Evolutionary conservation across 2,329 filamentous ascomycete genomes (phyloP), one percentile per base, ranked within the genome.

Genomic region (Hypoxylon rubiginosum): DNA sequence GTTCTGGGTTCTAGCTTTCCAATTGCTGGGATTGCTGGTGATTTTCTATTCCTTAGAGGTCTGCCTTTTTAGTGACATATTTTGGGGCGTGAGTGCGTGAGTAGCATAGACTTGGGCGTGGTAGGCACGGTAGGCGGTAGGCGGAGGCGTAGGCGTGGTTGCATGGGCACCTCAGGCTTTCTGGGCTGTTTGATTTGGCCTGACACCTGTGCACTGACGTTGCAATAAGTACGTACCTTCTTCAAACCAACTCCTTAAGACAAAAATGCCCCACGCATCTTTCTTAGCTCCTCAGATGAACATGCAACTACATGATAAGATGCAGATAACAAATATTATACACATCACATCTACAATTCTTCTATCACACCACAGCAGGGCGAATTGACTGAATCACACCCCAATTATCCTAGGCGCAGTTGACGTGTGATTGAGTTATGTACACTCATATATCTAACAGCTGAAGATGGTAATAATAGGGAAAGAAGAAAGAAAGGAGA

Each of bases 331-430:
- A 26, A 15, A 6, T 39, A 15, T 24, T 30, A 56, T 53, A 46
- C 9, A 55, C 63, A 52, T 62, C 53, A 21, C 53, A 15, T 45
- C 21, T 41, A 39, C 24, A 13, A 32, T 45, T 39, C 24, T n/a
- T 19, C n/a, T 32, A 48, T 64, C 64, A 64, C 49, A 61, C 43
- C 54, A 55, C 48, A 49, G 21, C 30, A 54, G 34, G 34, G 17
- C 21, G 21, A 34, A 49, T 54, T 50, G 30, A 46, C 51, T 62
- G 17, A 53, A 54, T 66, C 43, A 66, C 52, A 58, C 50, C 50
- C 50, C 34, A 26, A 11, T 24, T 41, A 41, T 39, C 21, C 13
- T 34, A 51, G n/a, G 49, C 49, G 48, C 26, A 39, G 50, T 53
- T 26, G 19, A 24, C 36, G 36, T 30, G 52, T 45, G 52, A 54